A percentile compares a stretch with the other conserved stretches of the same genome.
phyloP scores from a whole-genome alignment of 345 rosid species.

The Gossypium turneri region DNA sequence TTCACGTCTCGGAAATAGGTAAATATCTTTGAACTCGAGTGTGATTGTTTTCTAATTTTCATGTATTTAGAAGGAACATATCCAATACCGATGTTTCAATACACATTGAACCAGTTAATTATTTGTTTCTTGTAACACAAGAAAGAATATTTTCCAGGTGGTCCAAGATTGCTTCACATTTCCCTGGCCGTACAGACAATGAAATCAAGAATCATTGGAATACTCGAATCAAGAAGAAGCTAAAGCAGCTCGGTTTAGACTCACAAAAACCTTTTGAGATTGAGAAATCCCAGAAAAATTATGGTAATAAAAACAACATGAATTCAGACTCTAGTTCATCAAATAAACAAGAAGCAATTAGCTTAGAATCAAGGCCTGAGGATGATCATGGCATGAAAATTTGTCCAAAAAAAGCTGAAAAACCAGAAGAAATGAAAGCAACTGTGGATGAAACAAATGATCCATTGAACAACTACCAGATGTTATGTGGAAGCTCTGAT shows the following conservation, averaged over 20 bases:
- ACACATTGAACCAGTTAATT: no score
- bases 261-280: conserved; percentile 44
- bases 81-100: no score
- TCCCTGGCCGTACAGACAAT: conserved; percentile 91
- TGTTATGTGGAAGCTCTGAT: conserved; percentile 35
- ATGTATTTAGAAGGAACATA: no score
- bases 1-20: conserved; percentile 77
- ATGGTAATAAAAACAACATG: background rate
- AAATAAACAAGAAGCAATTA: conserved; percentile 21
- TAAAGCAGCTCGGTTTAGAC: conserved; percentile 57
- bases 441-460: conserved; percentile 3
- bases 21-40: background rate
- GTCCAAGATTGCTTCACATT: conserved; percentile 89
- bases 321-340: background rate
- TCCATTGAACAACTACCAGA: conserved; percentile 25
- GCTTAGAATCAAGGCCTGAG: conserved; percentile 20
- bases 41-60: no score
- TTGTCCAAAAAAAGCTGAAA: conserved; percentile 1
- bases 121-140: background rate
- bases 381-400: conserved; percentile 11
- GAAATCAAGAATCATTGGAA: conserved; percentile 98
- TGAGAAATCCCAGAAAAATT: conserved; percentile 17
- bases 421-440: conserved; percentile 9
- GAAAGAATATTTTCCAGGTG: conserved; percentile 38
- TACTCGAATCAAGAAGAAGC: conserved; percentile 73